A percentile compares a stretch with the other conserved stretches of the same genome.
Evolutionary conservation across 2,329 filamentous ascomycete genomes (phyloP).

Genomic region (Ascochyta lentis): DNA sequence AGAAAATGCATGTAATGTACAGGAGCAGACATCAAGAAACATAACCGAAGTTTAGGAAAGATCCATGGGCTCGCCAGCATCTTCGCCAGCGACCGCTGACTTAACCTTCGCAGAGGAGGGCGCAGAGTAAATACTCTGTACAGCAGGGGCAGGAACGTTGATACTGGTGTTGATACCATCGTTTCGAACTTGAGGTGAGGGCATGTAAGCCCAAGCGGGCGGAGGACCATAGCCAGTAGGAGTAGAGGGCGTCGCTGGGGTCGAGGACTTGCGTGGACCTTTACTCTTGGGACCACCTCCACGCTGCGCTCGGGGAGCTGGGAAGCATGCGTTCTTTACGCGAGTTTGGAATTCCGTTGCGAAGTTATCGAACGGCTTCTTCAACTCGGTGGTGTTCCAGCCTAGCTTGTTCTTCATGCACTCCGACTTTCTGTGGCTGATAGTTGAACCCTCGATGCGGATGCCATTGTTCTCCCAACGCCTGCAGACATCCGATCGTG

Average conservation of each 20-base stretch:
- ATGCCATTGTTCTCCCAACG: slow-evolving; percentile 48
- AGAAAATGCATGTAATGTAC: slow-evolving; percentile 16
- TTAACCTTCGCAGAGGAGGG: slow-evolving; percentile 11
- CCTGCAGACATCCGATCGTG: slow-evolving; percentile 44
- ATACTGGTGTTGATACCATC: slow-evolving; percentile 26
- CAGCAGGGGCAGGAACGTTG: slow-evolving; percentile 26
- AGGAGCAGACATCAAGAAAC: background rate
- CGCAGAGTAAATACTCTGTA: slow-evolving; percentile 21
- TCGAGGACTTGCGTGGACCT: slow-evolving; percentile 28
- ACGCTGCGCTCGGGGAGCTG: slow-evolving; percentile 34
- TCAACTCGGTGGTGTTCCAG: slow-evolving; percentile 42
- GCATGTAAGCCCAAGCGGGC: slow-evolving; percentile 30
- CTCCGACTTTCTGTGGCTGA: slow-evolving; percentile 47
- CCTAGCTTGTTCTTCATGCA: slow-evolving; percentile 49
- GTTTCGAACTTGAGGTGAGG: slow-evolving; percentile 28
- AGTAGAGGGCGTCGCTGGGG: slow-evolving; percentile 26
- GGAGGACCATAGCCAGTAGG: slow-evolving; percentile 22
- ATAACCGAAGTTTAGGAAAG: slow-evolving; percentile 10
- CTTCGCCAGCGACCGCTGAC: slow-evolving; percentile 4
- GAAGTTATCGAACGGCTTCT: slow-evolving; percentile 46
- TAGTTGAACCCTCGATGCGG: slow-evolving; percentile 48
- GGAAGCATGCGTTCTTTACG: slow-evolving; percentile 45
- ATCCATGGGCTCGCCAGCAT: slow-evolving; percentile 30
- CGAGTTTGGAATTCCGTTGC: slow-evolving; percentile 45
- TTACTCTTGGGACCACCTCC: slow-evolving; percentile 23